Base-by-base conservation (phyloP, 805 yeast genomes). In the Barnettozyma californica region DNA sequence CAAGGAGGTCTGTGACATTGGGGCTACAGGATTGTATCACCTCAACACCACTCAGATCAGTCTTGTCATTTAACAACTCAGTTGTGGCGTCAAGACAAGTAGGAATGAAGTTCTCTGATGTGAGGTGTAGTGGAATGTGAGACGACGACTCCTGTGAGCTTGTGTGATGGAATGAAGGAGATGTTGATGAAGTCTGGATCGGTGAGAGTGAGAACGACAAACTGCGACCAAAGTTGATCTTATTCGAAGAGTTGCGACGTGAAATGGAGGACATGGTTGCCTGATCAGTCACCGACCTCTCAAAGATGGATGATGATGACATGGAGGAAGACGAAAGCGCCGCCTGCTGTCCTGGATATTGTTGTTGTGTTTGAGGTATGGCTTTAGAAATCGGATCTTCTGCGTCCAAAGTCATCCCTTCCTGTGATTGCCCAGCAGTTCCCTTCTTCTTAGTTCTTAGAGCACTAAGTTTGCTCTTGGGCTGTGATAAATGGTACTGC, bases 41-140 rank as follows among this genome's bases (percentile, higher is more conserved):
- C 50, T 86, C 91, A 11, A 87, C 80, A 46, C 76, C 75, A 53
- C 84, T 83, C 50, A 88, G 74, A 57, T 84, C 79, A 4, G 84
- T 70, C 41, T 71, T 66, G 11, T 67, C 58, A 58, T 81, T 76
- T 40, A 81, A 71, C 29, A 85, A 68, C 49, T 84, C 79, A 16
- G 82, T 75, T 5, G 94, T 78, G 9, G 95, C 88, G 58, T 87
- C 95, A 57, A 88, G 70, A 9, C 87, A 87, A 1, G 96, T 91
- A 2, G 95, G 86, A 20, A 88, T 84, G 54, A 67, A 78, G 64
- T 88, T 85, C 62, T 87, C 87, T 8, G 49, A 39, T n/a, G 38
- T 43, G 13, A 49, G 35, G 34, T 49, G 52, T 2, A 38, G 27
- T 35, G 51, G 51, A 18, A 44, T 44, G 34, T 39, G 43, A 33